Evolutionary conservation across 2,329 filamentous ascomycete species (phyloP).

Genomic region (Trichocomaceae sp.): DNA sequence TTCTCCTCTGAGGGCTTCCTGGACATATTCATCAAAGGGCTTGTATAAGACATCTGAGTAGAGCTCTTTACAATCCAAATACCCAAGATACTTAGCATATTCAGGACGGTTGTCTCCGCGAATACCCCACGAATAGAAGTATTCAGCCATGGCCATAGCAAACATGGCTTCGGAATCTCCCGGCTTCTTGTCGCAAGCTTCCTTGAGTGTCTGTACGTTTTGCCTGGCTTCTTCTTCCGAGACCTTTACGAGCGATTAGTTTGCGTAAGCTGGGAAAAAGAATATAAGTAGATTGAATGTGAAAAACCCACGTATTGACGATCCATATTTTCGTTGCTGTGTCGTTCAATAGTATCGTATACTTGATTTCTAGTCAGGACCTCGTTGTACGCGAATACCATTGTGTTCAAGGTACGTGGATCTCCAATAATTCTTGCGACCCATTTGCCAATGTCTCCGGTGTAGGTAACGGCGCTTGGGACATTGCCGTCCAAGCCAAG

Average conservation of each 20-base stretch:
- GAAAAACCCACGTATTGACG: conserved; percentile 30
- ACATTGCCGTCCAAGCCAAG: conserved; percentile 44
- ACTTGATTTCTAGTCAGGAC: conserved; percentile 44
- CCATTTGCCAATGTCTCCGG: conserved; percentile 49
- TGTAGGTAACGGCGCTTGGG: conserved; percentile 42
- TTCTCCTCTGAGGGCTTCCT: neutral
- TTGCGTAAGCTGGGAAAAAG: neutral
- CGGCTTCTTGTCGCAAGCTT: conserved; percentile 32
- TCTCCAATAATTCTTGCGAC: conserved; percentile 48
- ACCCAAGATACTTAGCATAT: conserved; percentile 50
- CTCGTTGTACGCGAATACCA: conserved; percentile 46
- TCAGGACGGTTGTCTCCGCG: conserved; percentile 50
- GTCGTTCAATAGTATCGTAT: conserved; percentile 40
- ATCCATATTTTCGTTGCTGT: conserved; percentile 45
- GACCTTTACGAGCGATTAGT: conserved; percentile 17
- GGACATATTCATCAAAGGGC: neutral
- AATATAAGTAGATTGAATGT: neutral
- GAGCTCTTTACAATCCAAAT: conserved; percentile 46
- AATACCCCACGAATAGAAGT: conserved; percentile 42
- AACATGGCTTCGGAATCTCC: conserved; percentile 32
- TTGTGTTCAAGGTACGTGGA: conserved; percentile 48
- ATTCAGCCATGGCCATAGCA: conserved; percentile 36
- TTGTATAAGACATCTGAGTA: conserved; percentile 41
- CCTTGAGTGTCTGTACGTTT: conserved; percentile 28
- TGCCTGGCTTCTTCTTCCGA: conserved; percentile 30